Evolutionary conservation across 169 alveolate species (phyloP).

Genomic region (Ichthyophthirius multifiliis): DNA sequence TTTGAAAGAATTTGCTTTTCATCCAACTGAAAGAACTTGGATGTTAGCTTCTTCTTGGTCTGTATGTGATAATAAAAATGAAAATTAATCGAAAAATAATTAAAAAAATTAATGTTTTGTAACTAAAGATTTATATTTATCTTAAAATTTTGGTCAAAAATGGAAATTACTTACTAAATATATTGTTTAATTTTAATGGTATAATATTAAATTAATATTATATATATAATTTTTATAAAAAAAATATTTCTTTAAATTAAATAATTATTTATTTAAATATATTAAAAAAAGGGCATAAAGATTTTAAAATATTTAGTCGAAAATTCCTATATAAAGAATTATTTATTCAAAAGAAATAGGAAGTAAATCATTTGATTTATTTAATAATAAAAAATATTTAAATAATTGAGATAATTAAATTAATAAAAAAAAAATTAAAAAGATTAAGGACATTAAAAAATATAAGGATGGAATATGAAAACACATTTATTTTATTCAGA

Average conservation of each 20-base stretch:
- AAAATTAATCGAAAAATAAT: neutral
- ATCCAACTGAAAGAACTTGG: constrained; percentile 64
- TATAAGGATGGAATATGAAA: constrained; percentile 52
- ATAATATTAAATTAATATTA: neutral
- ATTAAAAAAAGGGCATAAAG: neutral
- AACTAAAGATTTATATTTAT: constrained; percentile 53
- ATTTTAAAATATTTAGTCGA: neutral
- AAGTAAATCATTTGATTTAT: constrained; percentile 17
- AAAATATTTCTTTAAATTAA: neutral
- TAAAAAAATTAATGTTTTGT: constrained; percentile 53
- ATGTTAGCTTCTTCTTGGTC: constrained; percentile 66
- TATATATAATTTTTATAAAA: neutral
- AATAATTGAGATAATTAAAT: neutral
- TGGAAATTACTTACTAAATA: constrained; percentile 56
- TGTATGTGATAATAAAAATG: constrained; percentile 42
- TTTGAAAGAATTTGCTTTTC: constrained; percentile 66
- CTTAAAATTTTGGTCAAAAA: constrained; percentile 54
- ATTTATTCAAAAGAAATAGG: constrained; percentile 1
- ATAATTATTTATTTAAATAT: neutral
- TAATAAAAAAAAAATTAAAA: no score
- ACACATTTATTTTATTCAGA: constrained; percentile 62
- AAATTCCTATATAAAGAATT: constrained; percentile 48
- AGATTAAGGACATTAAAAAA: constrained; percentile 49
- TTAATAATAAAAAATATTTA: constrained; percentile 20
- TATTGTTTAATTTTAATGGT: constrained; percentile 68